Conservation (phyloP, 1,139 yeast species). For the Debaryomyces coudertii region DNA sequence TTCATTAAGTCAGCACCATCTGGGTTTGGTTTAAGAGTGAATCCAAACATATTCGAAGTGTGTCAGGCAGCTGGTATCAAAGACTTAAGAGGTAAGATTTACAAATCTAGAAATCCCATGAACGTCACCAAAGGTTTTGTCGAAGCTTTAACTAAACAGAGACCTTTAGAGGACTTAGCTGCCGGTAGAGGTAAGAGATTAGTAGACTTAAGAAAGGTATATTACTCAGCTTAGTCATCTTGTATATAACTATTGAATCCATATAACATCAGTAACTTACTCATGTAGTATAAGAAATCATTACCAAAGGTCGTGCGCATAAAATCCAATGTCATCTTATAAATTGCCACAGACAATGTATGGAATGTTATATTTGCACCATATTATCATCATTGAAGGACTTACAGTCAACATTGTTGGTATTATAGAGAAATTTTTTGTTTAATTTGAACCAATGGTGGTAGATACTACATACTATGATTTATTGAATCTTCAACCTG, state of each 20-base stretch:
- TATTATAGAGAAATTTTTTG: background rate
- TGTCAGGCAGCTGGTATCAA: conserved; percentile 95
- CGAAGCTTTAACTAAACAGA: conserved; percentile 83
- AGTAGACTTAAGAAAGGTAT: conserved; percentile 88
- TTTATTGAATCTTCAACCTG: conserved; percentile 62
- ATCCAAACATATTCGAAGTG: conserved; percentile 86
- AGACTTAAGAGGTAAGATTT: conserved; percentile 89
- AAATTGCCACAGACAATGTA: conserved; percentile 4
- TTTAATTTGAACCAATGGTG: conserved; percentile 56
- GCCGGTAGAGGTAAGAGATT: conserved; percentile 92
- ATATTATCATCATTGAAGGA: background rate
- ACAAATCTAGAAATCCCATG: conserved; percentile 92
- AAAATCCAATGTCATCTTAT: background rate
- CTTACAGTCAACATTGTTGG: background rate
- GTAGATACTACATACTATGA: conserved; percentile 93
- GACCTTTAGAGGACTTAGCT: conserved; percentile 85
- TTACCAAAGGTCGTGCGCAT: conserved; percentile 4
- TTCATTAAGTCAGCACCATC: conserved; percentile 87
- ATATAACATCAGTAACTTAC: background rate
- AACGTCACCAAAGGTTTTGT: conserved; percentile 90
- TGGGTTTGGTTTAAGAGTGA: conserved; percentile 92
- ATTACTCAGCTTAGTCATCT: conserved; percentile 57
- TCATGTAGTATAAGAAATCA: background rate
- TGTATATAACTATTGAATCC: conserved; percentile 14
- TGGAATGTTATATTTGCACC: background rate